Evolutionary conservation across 768 basidiomycete genomes (phyloP), one percentile per base, ranked within the genome.

Genomic region (Tylopilus intermedius): DNA sequence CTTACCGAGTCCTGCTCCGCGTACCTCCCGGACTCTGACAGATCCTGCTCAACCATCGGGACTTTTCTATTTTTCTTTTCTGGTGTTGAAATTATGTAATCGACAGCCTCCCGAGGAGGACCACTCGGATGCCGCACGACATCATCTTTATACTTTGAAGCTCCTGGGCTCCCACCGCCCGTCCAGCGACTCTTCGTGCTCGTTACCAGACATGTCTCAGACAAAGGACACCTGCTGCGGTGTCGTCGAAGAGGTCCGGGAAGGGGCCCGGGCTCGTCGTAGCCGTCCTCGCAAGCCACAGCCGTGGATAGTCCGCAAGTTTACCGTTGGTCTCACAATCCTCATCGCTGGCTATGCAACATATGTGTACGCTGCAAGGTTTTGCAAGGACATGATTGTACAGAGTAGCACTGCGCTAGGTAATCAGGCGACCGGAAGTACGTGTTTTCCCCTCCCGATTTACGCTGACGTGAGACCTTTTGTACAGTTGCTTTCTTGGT

Each of bases 351-450:
- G 70, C 2, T 93, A 91, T 68, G 64, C 83, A 4, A 74, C 68
- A 24, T 95, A 94, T 65, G 91, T 93, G 2, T 91, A 91, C 63
- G 76, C 89, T 24, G 88, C 77, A 0, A 70, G 83, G 49, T 75
- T 93, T 7, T 87, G 84, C 62, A 72, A 82, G 35, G 80, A 83
- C 15, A 86, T 89, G 79, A 77, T 94, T n/a, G 70, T 71, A 57
- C 64, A 72, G 44, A 68, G 71, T 49, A 55, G 57, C 2, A 62
- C 64, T 11, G 78, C 78, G 3, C 68, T 78, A 5, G 82, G 78
- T 5, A 74, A 77, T 26, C 71, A 74, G 56, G 70, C 69, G 0
- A 70, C 78, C 38, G 92, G 88, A 53, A 78, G 91, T 93, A 70
- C 75, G 91, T 85, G 2, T 24, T 39, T 35, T 13, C 14, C 24